These are phyloP conservation scores for Musa schizocarpa DNA, from an alignment of 176 grass and related monocot genomes.

Conservation along the genomic window DNA sequence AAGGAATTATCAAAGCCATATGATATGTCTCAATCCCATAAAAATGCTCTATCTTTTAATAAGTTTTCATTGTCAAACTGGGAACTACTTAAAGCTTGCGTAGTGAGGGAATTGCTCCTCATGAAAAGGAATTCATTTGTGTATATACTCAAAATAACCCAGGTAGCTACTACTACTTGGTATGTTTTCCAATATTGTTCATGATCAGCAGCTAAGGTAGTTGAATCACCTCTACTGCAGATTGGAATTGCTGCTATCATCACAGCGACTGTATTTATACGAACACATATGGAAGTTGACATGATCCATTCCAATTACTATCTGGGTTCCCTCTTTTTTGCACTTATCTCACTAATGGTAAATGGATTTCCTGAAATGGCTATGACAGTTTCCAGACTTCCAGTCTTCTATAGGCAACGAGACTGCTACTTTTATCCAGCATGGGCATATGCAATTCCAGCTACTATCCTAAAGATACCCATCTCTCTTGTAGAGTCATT, in stretches of 20 bases:
- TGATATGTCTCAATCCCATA: constrained; percentile 34
- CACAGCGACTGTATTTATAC: constrained; percentile 59
- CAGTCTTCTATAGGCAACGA: not conserved
- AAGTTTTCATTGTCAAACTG: constrained; percentile 54
- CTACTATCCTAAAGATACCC: not conserved
- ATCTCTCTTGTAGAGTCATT: not conserved
- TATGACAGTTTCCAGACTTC: not conserved
- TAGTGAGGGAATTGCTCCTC: constrained; percentile 57
- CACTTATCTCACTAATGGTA: not conserved
- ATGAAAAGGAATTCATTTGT: constrained; percentile 63
- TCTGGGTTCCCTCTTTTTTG: not conserved
- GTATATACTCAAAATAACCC: constrained; percentile 42
- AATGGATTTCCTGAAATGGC: constrained; percentile 8
- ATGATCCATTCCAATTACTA: constrained; percentile 52
- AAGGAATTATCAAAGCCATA: constrained; percentile 36
- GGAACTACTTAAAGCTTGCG: constrained; percentile 60
- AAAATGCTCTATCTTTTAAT: constrained; percentile 43
- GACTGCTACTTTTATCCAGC: constrained; percentile 17
- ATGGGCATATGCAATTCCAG: constrained; percentile 5
- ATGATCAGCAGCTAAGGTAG: too few relatives aligned
- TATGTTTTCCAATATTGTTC: not conserved
- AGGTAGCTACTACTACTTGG: not conserved
- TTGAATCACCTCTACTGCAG: constrained; percentile 19
- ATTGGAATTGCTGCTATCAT: constrained; percentile 40
- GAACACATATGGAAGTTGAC: constrained; percentile 42